Conservation (phyloP, 495 filamentous ascomycete genomes). For the Arthonia radiata region DNA sequence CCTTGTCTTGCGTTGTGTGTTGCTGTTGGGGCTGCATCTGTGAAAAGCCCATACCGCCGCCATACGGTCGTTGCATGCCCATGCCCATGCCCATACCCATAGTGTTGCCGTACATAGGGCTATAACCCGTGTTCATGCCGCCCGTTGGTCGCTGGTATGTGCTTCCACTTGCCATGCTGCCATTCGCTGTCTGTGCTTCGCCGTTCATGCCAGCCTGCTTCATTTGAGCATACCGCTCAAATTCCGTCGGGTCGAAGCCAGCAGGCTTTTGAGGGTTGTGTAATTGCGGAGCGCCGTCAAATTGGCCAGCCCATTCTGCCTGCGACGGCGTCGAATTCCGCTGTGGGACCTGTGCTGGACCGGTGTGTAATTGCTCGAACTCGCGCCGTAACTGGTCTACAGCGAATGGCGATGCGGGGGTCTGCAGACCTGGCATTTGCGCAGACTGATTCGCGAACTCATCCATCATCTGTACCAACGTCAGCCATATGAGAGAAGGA, state of each 20-base stretch:
- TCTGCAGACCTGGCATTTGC: conserved; percentile 29
- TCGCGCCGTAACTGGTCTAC: conserved; percentile 48
- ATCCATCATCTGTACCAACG: conserved; percentile 55
- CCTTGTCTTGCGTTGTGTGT: conserved; percentile 31
- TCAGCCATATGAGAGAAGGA: conserved; percentile 8
- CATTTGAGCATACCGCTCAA: conserved; percentile 61
- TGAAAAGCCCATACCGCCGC: conserved; percentile 12
- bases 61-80: conserved; percentile 14
- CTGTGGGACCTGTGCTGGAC: conserved; percentile 36
- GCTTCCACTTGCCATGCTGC: conserved; percentile 21
- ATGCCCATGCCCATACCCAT: conserved; percentile 10
- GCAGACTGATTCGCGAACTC: conserved; percentile 60
- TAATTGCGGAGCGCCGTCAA: conserved; percentile 65
- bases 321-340: conserved; percentile 45
- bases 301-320: conserved; percentile 24
- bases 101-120: no score
- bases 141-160: conserved; percentile 39
- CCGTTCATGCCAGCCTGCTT: conserved; percentile 24
- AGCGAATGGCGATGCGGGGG: conserved; percentile 25
- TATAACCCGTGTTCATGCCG: no score
- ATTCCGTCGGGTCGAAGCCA: conserved; percentile 65
- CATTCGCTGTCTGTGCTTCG: conserved; percentile 28
- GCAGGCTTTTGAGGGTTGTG: conserved; percentile 21
- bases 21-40: conserved; percentile 27
- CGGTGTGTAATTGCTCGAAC: conserved; percentile 31